These are phyloP conservation scores for Aspergillus sp. DNA, from an alignment of 2,329 filamentous ascomycete genomes.

Conservation along the genomic window DNA sequence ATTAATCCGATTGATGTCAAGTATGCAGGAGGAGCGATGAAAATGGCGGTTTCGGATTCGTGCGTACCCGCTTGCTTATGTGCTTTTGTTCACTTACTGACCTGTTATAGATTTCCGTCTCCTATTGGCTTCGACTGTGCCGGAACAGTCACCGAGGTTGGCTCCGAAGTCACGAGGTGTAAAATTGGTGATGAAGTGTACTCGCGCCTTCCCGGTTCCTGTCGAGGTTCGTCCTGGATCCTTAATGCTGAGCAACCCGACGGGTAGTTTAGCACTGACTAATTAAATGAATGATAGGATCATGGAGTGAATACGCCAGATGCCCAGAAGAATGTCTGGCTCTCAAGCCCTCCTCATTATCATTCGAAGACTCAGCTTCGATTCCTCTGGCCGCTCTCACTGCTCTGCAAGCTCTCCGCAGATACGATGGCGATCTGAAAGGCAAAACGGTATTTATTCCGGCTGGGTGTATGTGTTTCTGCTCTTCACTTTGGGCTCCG, in stretches of 20 bases:
- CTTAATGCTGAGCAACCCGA: neutral
- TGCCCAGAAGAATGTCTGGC: constrained; percentile 35
- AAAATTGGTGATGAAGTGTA: constrained; percentile 44
- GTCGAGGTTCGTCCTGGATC: constrained; percentile 22
- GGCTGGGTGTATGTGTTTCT: constrained; percentile 37
- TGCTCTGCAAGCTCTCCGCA: constrained; percentile 45
- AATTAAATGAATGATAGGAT: neutral
- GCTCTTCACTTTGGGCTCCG: neutral
- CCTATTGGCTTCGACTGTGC: constrained; percentile 46
- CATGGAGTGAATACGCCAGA: constrained; percentile 39
- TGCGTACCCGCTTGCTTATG: constrained; percentile 15
- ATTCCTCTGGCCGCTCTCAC: constrained; percentile 45
- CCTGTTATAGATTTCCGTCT: constrained; percentile 38
- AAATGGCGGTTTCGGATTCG: constrained; percentile 32
- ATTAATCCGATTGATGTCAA: constrained; percentile 50
- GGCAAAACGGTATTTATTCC: constrained; percentile 56
- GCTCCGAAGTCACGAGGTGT: constrained; percentile 32
- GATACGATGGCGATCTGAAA: constrained; percentile 46
- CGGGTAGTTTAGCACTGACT: too few species aligned
- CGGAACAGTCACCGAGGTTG: constrained; percentile 40
- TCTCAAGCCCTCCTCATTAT: constrained; percentile 42
- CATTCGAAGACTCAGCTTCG: constrained; percentile 45
- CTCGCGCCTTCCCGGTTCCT: constrained; percentile 30
- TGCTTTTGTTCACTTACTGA: neutral
- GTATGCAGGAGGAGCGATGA: constrained; percentile 38